Evolutionary conservation across 2,329 filamentous ascomycete genomes (phyloP), one percentile per base, ranked within the genome.

Genomic region (Chrysoporthe deuterocubensis): DNA sequence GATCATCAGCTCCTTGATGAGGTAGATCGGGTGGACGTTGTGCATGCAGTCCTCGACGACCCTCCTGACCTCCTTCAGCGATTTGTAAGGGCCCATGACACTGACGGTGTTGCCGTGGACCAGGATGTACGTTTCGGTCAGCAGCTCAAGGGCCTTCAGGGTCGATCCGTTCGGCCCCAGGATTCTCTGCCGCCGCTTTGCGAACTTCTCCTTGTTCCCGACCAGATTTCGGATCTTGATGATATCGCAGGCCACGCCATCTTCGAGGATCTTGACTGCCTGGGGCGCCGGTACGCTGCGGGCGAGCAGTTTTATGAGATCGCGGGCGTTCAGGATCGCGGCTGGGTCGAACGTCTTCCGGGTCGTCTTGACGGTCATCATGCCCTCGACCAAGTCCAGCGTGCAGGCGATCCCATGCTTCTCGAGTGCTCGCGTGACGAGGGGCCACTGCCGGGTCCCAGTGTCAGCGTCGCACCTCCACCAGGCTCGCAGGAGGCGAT

Each of bases 21-120:
- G 80, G 76, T 99, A 98, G 81, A 99, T 97, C 72, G 96, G 93
- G 81, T 99, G 96, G 67, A 97, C 89, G 77, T 99, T 99, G 75
- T 88, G 88, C 96, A 99, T 98, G 82, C 94, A 97, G 79, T 98
- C 95, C 79, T 97, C 92, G 48, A 98, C 88, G 26, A 97, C 89
- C 64, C 94, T 87, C 59, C 96, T 89, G 42, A 97, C 89, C 75
- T 97, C 95, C 81, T 98, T 98, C 59, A 99, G 81, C 2, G 93
- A 94, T 80, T 96, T 97, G 83, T 91, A 98, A 0, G 90, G 89
- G 0, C 96, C 96, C 92, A 99, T 97, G 5, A 88, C 91, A 0
- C 90, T 89, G 40, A 99, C 96, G 0, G 96, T 98, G 79, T 97
- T 98, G 72, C 96, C 96, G 78, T 99, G 96, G 0, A 99, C 96